phyloP scores from a whole-genome alignment of 257 asterid genomes.

The Linderniella brevidens region DNA sequence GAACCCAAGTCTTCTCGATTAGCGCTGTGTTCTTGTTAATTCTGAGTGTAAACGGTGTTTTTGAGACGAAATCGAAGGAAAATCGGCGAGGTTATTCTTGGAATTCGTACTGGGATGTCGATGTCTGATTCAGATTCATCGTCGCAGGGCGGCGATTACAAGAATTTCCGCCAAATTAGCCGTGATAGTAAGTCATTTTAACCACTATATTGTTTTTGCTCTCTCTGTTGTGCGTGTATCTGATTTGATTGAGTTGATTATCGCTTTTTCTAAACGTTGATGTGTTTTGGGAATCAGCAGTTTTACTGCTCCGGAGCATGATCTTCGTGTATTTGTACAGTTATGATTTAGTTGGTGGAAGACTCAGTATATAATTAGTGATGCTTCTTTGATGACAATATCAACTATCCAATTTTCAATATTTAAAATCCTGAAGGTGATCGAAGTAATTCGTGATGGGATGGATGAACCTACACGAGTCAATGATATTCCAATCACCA shows the following conservation, averaged over 20 bases:
- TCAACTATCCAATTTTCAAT: no score
- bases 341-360: no score
- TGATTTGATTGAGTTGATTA: constrained; percentile 5
- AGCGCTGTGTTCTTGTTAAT: no score
- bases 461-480: no score
- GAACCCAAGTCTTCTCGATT: no score
- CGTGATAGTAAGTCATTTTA: constrained; percentile 29
- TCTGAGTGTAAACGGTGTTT: constrained; percentile 7
- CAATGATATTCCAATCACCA: no score
- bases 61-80: constrained; percentile 8
- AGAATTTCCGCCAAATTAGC: constrained; percentile 34
- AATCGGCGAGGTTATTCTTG: neutral
- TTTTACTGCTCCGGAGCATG: no score
- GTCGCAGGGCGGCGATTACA: constrained; percentile 38
- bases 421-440: no score
- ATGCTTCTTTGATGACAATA: no score
- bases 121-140: constrained; percentile 43
- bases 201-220: neutral
- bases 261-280: constrained; percentile 9
- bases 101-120: constrained; percentile 20
- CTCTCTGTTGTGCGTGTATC: neutral
- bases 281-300: constrained; percentile 7
- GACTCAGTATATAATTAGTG: no score
- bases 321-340: no score
- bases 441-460: no score